Percentiles rank a stretch among this genome's conserved stretches.
Conservation (phyloP, 2,329 filamentous ascomycete species). For the Aureobasidium vineae region DNA sequence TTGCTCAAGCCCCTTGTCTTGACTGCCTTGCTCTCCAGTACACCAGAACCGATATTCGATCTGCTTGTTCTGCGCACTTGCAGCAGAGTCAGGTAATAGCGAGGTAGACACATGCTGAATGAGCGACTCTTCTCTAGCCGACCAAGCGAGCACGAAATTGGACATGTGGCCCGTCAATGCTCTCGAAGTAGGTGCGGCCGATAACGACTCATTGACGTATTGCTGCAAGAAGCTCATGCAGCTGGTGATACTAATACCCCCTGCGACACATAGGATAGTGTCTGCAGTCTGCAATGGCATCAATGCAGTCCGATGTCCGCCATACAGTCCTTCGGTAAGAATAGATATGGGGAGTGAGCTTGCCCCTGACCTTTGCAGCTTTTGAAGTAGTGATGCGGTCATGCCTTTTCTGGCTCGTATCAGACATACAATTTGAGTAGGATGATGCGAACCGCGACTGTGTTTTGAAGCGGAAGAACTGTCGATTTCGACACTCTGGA, state of each 20-base stretch:
- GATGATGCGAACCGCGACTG: conserved; percentile 12
- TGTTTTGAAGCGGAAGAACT: not conserved
- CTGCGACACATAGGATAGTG: conserved; percentile 46
- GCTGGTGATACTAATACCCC: conserved; percentile 52
- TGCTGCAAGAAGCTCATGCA: conserved; percentile 12
- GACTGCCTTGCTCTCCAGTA: conserved; percentile 4
- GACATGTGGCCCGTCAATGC: not conserved
- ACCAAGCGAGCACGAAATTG: conserved; percentile 10
- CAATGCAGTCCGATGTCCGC: conserved; percentile 28
- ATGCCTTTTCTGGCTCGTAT: conserved; percentile 41
- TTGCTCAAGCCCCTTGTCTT: conserved; percentile 38
- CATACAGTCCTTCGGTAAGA: conserved; percentile 46
- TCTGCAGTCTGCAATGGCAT: conserved; percentile 31
- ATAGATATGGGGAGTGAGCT: conserved; percentile 34
- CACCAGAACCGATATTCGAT: conserved; percentile 14
- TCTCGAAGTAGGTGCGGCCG: not conserved
- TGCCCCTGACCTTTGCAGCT: not conserved
- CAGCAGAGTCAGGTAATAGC: conserved; percentile 32
- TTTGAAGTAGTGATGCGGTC: conserved; percentile 37
- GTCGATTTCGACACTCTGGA: not conserved
- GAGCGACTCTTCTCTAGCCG: not conserved
- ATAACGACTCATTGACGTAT: not conserved
- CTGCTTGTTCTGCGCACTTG: conserved; percentile 29
- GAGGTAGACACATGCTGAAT: conserved; percentile 40
- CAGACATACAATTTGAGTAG: conserved; percentile 38